phyloP scores from a whole-genome alignment of 2,329 filamentous ascomycete species.

The Coniella vitis region DNA sequence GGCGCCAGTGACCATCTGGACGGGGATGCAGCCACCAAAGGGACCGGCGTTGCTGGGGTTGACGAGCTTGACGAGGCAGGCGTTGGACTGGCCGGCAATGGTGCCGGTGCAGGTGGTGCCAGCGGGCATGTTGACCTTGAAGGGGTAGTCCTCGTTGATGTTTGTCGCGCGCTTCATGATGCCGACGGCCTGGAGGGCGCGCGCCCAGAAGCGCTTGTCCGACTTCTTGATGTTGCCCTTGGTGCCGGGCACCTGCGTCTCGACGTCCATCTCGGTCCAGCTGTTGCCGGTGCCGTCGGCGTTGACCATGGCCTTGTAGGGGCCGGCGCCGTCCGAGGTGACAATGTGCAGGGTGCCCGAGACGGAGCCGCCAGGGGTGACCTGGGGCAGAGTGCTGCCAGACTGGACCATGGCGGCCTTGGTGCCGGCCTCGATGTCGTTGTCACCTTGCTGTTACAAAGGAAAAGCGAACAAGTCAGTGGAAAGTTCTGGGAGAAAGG shows the following conservation, averaged over 20 bases:
- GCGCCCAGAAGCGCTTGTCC: conserved; percentile 17
- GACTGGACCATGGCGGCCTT: conserved; percentile 28
- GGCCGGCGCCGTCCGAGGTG: conserved; percentile 35
- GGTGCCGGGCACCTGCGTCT: conserved; percentile 30
- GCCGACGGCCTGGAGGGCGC: conserved; percentile 13
- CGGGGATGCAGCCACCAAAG: conserved; percentile 16
- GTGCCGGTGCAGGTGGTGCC: conserved; percentile 22
- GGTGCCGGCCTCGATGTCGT: conserved; percentile 27
- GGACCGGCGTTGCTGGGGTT: conserved; percentile 19
- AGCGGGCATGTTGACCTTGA: conserved; percentile 22
- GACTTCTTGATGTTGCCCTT: conserved; percentile 27
- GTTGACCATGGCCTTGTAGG: conserved; percentile 31
- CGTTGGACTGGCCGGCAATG: conserved; percentile 19
- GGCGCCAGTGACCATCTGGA: conserved; percentile 11
- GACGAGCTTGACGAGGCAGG: conserved; percentile 25
- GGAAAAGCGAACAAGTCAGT: neutral
- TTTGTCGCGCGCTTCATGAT: conserved; percentile 17
- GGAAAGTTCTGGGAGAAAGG: neutral
- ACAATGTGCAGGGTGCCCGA: conserved; percentile 33
- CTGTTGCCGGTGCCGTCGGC: conserved; percentile 30
- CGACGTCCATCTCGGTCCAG: conserved; percentile 24
- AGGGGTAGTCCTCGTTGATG: conserved; percentile 21
- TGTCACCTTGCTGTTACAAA: conserved; percentile 25
- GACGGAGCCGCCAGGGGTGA: conserved; percentile 28
- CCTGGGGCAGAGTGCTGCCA: conserved; percentile 32